Conservation (phyloP, 495 filamentous ascomycete genomes). For the Hypoxylon fuscum region DNA sequence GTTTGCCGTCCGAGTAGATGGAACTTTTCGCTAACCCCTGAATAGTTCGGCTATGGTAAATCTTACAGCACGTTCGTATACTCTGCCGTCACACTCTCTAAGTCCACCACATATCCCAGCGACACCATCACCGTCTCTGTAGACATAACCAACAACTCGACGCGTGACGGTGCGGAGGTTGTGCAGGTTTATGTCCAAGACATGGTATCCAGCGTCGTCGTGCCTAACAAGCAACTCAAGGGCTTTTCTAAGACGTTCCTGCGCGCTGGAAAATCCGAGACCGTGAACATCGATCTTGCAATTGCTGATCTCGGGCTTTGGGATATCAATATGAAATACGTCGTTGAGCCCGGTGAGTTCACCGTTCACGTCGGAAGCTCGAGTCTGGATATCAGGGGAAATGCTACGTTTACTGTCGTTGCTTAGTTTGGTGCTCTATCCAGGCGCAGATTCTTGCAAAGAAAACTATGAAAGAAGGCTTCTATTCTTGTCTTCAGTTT, state of each 20-base stretch:
- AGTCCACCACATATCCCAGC: slow-evolving; percentile 52
- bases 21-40: too few relatives aligned
- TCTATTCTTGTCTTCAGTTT: too few relatives aligned
- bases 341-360: slow-evolving; percentile 74
- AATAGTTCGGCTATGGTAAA: slow-evolving; percentile 72
- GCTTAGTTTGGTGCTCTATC: too few relatives aligned
- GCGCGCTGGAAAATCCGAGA: slow-evolving; percentile 66
- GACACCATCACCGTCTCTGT: slow-evolving; percentile 64
- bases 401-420: slow-evolving; percentile 62
- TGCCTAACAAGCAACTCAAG: slow-evolving; percentile 71
- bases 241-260: slow-evolving; percentile 75
- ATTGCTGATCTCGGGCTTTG: slow-evolving; percentile 65
- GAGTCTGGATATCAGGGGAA: slow-evolving; percentile 64
- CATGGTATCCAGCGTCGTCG: slow-evolving; percentile 67
- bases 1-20: too few relatives aligned
- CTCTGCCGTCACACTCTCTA: slow-evolving; percentile 55
- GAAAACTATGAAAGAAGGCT: too few relatives aligned
- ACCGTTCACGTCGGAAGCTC: slow-evolving; percentile 64
- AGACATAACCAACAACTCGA: slow-evolving; percentile 65
- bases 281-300: slow-evolving; percentile 61
- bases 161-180: slow-evolving; percentile 68
- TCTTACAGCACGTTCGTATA: slow-evolving; percentile 72
- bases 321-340: slow-evolving; percentile 71
- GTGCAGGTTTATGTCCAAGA: slow-evolving; percentile 74
- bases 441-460: too few relatives aligned